These are phyloP conservation scores for Colletotrichum sp. DNA, from an alignment of 2,329 filamentous ascomycete genomes.

Conservation along the genomic window DNA sequence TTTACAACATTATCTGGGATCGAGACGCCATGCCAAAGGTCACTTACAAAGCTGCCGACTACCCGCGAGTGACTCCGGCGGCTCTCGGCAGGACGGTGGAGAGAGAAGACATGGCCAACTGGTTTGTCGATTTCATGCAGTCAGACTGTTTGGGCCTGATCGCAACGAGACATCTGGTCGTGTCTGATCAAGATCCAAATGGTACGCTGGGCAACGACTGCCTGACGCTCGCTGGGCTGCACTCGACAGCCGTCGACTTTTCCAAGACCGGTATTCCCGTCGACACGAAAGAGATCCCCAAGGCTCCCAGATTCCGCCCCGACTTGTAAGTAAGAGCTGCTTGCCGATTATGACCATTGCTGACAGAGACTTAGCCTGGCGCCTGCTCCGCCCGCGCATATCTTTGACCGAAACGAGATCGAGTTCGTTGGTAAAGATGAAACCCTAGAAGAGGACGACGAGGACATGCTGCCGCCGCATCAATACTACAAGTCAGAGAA, in stretches of 20 bases:
- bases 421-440: constrained; percentile 33
- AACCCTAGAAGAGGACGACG: constrained; percentile 49
- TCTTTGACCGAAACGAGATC: constrained; percentile 51
- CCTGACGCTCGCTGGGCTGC: constrained; percentile 61
- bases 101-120: constrained; percentile 73
- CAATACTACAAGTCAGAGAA: constrained; percentile 72
- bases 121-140: constrained; percentile 81
- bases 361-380: constrained; percentile 42
- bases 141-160: constrained; percentile 71
- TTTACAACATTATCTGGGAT: constrained; percentile 83
- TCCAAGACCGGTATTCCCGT: constrained; percentile 75
- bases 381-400: constrained; percentile 45
- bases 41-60: constrained; percentile 69
- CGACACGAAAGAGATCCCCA: constrained; percentile 47
- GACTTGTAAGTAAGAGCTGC: constrained; percentile 55
- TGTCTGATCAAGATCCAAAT: constrained; percentile 59
- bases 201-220: constrained; percentile 62
- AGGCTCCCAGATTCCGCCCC: constrained; percentile 44
- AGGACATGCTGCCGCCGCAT: constrained; percentile 40
- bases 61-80: constrained; percentile 61
- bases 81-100: constrained; percentile 67
- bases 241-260: constrained; percentile 77
- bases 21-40: constrained; percentile 44
- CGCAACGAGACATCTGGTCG: constrained; percentile 65
- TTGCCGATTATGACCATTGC: not conserved